These are phyloP conservation scores for Wallacemonas rigidus DNA, from an alignment of 208 protist genomes.

Conservation along the genomic window DNA sequence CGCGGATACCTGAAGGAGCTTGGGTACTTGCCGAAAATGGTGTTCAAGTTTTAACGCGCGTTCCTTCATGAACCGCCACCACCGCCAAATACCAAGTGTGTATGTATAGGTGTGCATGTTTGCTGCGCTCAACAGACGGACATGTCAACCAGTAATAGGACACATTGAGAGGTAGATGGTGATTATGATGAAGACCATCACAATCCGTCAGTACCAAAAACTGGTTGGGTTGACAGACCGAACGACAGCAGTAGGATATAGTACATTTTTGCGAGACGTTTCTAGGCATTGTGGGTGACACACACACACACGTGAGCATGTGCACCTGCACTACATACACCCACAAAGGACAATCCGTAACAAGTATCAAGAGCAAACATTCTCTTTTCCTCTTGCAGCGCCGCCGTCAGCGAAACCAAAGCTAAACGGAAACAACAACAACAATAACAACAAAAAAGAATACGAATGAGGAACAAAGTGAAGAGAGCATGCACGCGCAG, in stretches of 20 bases:
- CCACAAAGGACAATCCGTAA: no score
- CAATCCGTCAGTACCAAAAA: no score
- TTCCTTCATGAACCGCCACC: background rate
- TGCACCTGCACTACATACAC: background rate
- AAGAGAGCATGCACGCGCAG: background rate
- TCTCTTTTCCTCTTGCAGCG: no score
- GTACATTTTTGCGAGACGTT: conserved; percentile 15
- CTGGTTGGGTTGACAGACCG: background rate
- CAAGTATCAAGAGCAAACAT: no score
- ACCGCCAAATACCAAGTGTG: background rate
- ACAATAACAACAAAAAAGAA: background rate
- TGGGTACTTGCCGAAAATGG: conserved; percentile 85
- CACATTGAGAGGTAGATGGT: no score
- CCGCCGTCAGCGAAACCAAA: no score
- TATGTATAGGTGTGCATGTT: background rate
- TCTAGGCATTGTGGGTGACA: conserved; percentile 2
- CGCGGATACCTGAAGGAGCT: conserved; percentile 87
- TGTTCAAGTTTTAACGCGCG: conserved; percentile 87
- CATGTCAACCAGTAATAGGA: no score
- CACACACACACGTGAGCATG: background rate
- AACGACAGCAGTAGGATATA: conserved; percentile 15
- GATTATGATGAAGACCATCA: no score
- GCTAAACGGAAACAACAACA: background rate
- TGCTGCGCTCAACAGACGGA: no score
- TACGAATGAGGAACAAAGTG: background rate